Evolutionary conservation across 2,329 filamentous ascomycete genomes (phyloP).

Genomic region (Verticillium klebahnii): DNA sequence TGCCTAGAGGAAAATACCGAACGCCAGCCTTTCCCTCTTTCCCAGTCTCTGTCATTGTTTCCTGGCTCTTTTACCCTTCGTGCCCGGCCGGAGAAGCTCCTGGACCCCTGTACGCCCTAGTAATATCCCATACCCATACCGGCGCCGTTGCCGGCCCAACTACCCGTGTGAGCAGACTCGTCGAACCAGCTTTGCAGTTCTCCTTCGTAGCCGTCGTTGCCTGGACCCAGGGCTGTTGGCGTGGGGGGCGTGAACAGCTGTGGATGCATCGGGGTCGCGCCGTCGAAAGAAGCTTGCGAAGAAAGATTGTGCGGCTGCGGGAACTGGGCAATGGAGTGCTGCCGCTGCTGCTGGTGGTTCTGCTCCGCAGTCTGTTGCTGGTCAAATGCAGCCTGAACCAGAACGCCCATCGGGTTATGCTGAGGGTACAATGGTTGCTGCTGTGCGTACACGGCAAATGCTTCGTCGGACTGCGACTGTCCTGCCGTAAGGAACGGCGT

Average conservation of each 20-base stretch:
- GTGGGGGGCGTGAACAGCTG: slow-evolving; percentile 13
- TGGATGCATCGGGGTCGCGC: slow-evolving; percentile 5
- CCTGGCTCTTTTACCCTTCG: background rate
- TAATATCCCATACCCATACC: background rate
- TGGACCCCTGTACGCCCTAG: background rate
- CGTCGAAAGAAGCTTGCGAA: slow-evolving; percentile 16
- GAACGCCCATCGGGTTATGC: slow-evolving; percentile 33
- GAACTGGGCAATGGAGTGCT: background rate
- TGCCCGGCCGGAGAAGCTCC: background rate
- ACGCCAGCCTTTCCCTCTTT: background rate
- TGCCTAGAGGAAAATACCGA: background rate
- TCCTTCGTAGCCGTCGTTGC: slow-evolving; percentile 40
- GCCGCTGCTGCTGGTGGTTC: background rate
- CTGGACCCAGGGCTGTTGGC: slow-evolving; percentile 22
- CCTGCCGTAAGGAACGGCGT: slow-evolving; percentile 1
- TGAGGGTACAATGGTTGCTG: slow-evolving; percentile 14
- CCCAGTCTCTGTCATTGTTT: background rate
- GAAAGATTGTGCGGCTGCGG: background rate
- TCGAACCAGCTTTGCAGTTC: slow-evolving; percentile 31
- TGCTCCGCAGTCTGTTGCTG: slow-evolving; percentile 4
- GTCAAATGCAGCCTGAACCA: slow-evolving; percentile 34
- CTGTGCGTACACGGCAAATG: background rate
- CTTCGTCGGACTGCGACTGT: background rate
- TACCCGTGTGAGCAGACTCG: slow-evolving; percentile 6
- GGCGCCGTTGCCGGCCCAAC: slow-evolving; percentile 11